phyloP scores from a whole-genome alignment of 345 rosid genomes.

The Citrus trifoliata region DNA sequence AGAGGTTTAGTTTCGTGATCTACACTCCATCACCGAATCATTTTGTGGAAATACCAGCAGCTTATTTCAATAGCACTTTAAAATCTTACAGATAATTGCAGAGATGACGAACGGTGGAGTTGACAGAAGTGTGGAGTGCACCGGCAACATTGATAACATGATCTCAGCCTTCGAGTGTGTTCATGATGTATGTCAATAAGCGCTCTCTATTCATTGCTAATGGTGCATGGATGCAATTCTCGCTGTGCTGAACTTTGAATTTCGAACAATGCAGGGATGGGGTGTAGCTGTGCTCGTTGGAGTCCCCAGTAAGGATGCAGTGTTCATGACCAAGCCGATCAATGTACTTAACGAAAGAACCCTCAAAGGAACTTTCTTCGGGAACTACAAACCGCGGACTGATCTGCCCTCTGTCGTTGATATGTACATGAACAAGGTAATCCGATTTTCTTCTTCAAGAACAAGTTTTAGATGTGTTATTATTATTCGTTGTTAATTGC shows the following conservation, averaged over 20 bases:
- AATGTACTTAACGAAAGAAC: slow-evolving; percentile 32
- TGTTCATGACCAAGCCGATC: slow-evolving; percentile 26
- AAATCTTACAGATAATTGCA: slow-evolving; percentile 23
- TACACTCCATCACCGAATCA: background rate
- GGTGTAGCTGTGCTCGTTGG: slow-evolving; percentile 34
- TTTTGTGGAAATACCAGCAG: background rate
- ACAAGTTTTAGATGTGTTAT: background rate
- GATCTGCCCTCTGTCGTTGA: slow-evolving; percentile 32
- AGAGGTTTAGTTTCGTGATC: slow-evolving; percentile 20
- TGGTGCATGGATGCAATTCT: background rate
- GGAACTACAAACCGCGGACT: slow-evolving; percentile 31
- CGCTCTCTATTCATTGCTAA: background rate
- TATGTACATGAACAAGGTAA: slow-evolving; percentile 29
- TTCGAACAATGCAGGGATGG: slow-evolving; percentile 21
- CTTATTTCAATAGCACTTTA: background rate
- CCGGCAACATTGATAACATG: slow-evolving; percentile 28
- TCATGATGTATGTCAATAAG: slow-evolving; percentile 27
- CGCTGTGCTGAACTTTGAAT: background rate
- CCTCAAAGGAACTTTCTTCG: slow-evolving; percentile 30
- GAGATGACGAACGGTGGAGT: slow-evolving; percentile 47
- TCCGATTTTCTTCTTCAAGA: background rate
- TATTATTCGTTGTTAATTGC: background rate
- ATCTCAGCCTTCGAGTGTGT: slow-evolving; percentile 38
- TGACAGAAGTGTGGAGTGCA: slow-evolving; percentile 41
- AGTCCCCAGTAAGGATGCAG: slow-evolving; percentile 27